A percentile compares a stretch with the other conserved stretches of the same genome.
Evolutionary conservation across 768 basidiomycete species (phyloP).

Genomic region (Kockovaella imperatae): DNA sequence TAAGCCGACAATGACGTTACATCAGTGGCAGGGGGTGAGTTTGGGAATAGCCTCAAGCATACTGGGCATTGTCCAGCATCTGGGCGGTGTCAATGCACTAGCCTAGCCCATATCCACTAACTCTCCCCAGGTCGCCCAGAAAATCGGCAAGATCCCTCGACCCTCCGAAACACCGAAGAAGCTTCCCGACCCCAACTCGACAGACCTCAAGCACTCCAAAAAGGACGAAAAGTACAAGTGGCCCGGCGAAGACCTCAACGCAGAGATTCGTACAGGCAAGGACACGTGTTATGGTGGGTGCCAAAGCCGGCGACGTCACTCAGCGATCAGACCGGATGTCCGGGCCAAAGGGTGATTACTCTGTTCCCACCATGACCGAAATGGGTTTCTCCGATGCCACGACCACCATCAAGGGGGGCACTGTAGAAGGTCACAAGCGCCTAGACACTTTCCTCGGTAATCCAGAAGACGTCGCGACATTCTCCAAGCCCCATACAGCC

Average conservation of each 20-base stretch:
- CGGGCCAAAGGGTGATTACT: slow-evolving; percentile 37
- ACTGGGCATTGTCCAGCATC: background rate
- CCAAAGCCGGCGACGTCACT: background rate
- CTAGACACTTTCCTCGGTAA: slow-evolving; percentile 30
- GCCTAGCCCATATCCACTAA: background rate
- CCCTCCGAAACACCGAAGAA: slow-evolving; percentile 25
- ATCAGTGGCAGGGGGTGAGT: slow-evolving; percentile 41
- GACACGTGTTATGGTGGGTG: slow-evolving; percentile 38
- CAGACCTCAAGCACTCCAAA: slow-evolving; percentile 11
- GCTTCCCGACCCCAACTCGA: slow-evolving; percentile 38
- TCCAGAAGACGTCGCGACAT: slow-evolving; percentile 38
- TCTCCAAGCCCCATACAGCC: slow-evolving; percentile 45
- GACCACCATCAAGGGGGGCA: slow-evolving; percentile 42
- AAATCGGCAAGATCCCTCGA: slow-evolving; percentile 29
- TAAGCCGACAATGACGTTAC: slow-evolving; percentile 41
- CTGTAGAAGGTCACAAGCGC: slow-evolving; percentile 32
- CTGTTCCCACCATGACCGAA: slow-evolving; percentile 44
- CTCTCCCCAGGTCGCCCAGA: slow-evolving; percentile 25
- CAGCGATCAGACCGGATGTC: slow-evolving; percentile 24
- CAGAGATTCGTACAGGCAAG: slow-evolving; percentile 21
- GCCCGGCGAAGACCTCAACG: slow-evolving; percentile 28
- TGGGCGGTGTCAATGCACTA: background rate
- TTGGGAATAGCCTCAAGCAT: background rate
- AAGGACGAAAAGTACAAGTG: slow-evolving; percentile 13
- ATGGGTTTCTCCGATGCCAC: slow-evolving; percentile 34